Percentiles rank a stretch among this genome's conserved stretches.
These are phyloP conservation scores for Clitopilus hobsonii DNA, from an alignment of 768 basidiomycete species.

Conservation along the genomic window DNA sequence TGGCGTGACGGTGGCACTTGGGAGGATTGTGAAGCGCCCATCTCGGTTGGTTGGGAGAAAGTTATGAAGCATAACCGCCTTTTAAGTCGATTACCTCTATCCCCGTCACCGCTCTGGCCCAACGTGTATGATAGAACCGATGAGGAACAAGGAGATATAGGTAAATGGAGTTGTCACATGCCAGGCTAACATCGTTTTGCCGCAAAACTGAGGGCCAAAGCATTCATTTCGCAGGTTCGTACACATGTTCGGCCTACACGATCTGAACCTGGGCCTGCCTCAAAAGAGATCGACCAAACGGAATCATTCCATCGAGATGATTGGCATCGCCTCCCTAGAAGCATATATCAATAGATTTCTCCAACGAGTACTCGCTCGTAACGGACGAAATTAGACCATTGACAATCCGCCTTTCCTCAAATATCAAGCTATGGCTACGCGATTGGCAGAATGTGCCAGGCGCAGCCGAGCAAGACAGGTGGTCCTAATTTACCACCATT, in stretches of 20 bases:
- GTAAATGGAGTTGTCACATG: not conserved
- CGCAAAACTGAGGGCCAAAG: not conserved
- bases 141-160: not conserved
- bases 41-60: not conserved
- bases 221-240: not conserved
- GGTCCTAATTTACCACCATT: not conserved
- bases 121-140: not conserved
- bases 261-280: not conserved
- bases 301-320: not conserved
- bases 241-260: not conserved
- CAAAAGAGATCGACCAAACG: not conserved
- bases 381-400: too few relatives aligned
- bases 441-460: not conserved
- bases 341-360: not conserved
- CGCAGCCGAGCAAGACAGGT: not conserved
- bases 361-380: too few relatives aligned
- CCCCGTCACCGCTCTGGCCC: not conserved
- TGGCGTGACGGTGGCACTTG: not conserved
- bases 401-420: not conserved
- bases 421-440: not conserved
- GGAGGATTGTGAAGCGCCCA: conserved; percentile 11
- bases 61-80: not conserved
- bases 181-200: not conserved
- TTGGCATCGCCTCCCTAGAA: not conserved
- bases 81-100: not conserved